These are phyloP conservation scores for Metschnikowia amazonensis DNA, from an alignment of 805 yeast genomes.

Conservation along the genomic window DNA sequence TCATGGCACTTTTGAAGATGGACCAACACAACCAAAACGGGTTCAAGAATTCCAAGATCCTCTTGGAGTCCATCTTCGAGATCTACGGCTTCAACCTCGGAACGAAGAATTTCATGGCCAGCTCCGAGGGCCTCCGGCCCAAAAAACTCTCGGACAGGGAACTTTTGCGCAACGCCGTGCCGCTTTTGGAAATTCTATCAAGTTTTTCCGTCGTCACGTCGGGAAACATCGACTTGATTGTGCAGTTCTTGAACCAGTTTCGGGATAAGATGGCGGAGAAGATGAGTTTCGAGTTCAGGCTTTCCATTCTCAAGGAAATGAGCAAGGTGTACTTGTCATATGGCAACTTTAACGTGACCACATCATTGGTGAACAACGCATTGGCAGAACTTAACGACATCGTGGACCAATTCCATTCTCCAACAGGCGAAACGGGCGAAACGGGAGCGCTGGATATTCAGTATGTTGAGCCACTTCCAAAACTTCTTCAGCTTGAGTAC, in stretches of 20 bases:
- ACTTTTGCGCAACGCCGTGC: constrained; percentile 17
- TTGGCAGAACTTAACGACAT: constrained; percentile 22
- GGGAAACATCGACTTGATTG: constrained; percentile 24
- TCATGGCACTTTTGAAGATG: constrained; percentile 28
- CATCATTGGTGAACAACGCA: constrained; percentile 25
- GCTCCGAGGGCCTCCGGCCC: neutral
- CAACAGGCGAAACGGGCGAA: neutral
- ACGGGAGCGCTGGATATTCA: neutral
- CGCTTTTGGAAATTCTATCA: constrained; percentile 27
- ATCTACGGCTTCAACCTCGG: constrained; percentile 25
- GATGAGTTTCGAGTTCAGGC: constrained; percentile 22
- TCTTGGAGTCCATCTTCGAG: constrained; percentile 29
- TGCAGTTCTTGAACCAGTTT: constrained; percentile 28
- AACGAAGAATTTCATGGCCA: constrained; percentile 4
- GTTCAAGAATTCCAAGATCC: constrained; percentile 28
- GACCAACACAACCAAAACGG: constrained; percentile 22
- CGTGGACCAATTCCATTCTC: constrained; percentile 8
- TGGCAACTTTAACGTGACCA: constrained; percentile 22
- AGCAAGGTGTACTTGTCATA: constrained; percentile 24
- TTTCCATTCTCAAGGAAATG: constrained; percentile 28
- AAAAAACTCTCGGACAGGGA: constrained; percentile 9
- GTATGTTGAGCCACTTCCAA: constrained; percentile 16
- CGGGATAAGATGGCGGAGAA: constrained; percentile 21
- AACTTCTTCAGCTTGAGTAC: constrained; percentile 19
- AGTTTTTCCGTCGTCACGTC: constrained; percentile 20